Evolutionary conservation across 306 rosid genomes (phyloP).

Genomic region (Astragalus glycyphyllos): DNA sequence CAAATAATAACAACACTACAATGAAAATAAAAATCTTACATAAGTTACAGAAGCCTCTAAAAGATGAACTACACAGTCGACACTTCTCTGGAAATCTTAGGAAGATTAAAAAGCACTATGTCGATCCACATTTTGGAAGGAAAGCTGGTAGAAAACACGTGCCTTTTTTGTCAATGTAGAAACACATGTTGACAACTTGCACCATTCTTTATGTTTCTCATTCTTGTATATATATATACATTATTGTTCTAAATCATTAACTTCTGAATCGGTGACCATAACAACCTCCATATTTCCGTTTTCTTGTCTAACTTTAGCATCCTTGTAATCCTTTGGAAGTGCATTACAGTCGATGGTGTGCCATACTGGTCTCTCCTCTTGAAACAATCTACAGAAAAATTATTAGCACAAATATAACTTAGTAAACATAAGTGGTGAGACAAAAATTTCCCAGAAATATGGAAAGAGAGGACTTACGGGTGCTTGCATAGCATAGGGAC

Average conservation of each 20-base stretch:
- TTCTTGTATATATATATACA: slow-evolving; percentile 40
- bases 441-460: slow-evolving; percentile 21
- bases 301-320: slow-evolving; percentile 51
- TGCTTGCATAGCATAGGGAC: slow-evolving; percentile 94
- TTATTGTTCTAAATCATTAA: slow-evolving; percentile 56
- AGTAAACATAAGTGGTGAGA: not conserved
- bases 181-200: slow-evolving; percentile 24
- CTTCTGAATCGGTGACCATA: slow-evolving; percentile 63
- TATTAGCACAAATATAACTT: slow-evolving; percentile 7
- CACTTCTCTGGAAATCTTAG: not conserved
- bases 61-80: slow-evolving; percentile 24
- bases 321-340: slow-evolving; percentile 69
- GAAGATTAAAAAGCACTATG: slow-evolving; percentile 15
- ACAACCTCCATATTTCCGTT: slow-evolving; percentile 49
- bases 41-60: not conserved
- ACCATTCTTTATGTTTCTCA: not conserved
- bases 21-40: slow-evolving; percentile 7
- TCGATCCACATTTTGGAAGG: slow-evolving; percentile 20
- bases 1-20: not conserved
- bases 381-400: slow-evolving; percentile 71
- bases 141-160: slow-evolving; percentile 2
- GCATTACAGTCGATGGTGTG: slow-evolving; percentile 79
- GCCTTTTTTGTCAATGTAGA: not conserved
- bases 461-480: slow-evolving; percentile 63
- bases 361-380: slow-evolving; percentile 91